Evolutionary conservation across 1,284 basidiomycete species (phyloP), one percentile per base, ranked within the genome.

Genomic region (Pseudozyma thailandica): DNA sequence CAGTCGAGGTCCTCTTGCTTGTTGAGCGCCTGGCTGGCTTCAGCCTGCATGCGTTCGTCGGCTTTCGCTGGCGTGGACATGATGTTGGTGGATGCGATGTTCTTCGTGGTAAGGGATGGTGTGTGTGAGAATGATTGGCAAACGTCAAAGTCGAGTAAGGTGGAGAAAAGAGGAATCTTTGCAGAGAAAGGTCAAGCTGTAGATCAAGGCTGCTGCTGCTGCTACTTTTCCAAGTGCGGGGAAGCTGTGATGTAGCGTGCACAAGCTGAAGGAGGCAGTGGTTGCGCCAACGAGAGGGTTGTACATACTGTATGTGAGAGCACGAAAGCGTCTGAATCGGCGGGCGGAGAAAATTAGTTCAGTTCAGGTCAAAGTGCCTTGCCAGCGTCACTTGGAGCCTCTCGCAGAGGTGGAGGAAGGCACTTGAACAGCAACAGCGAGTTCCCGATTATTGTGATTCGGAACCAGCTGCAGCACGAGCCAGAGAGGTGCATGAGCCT

Each of bases 1-100:
- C 66, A 72, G 49, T 75, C 52, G 28, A 79, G 61, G 15, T 74
- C 56, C 7, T 72, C 65, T 30, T 62, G 66, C n/a, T 52, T 47
- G n/a, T 57, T 38, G 33, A 79, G 56, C 10, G 77, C 75, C 47
- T 75, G 59, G 41, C 43, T 52, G 13, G 78, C 75, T 54, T 77
- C 70, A n/a, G 48, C 57, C 38, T 61, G 57, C 57, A 71, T 71
- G 28, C 60, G 61, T 5, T 65, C 54, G 38, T 70, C 60, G 39
- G 63, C 35, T 41, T 59, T 65, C 39, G 43, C 25, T n/a, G 44
- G 31, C 23, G 26, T 20, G 15, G 50, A 48, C 35, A 48, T 54
- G 52, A 6, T 43, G 45, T 10, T 43, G 30, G 12, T 6, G 13
- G 18, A 21, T 23, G 39, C 18, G 39, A 10, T 35, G 33, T 5